Conservation (phyloP, 108 stramenopile species). For the Cylindrotheca fusiformis region DNA sequence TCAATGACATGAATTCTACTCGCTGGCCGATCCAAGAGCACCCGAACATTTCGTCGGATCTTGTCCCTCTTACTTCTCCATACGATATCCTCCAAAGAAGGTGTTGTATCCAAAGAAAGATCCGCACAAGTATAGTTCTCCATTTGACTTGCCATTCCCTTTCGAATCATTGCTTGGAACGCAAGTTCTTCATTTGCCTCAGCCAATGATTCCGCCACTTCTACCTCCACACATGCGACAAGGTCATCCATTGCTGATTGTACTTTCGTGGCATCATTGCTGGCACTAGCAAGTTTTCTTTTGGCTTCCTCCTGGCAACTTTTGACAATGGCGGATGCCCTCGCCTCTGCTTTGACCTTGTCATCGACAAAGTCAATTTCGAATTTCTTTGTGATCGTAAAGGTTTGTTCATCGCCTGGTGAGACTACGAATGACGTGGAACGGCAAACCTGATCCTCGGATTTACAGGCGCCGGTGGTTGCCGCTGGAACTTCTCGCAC, state of each 20-base stretch:
- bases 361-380: constrained; percentile 49
- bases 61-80: constrained; percentile 35
- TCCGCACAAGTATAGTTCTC: constrained; percentile 88
- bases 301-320: constrained; percentile 44
- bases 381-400: constrained; percentile 15
- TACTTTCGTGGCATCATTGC: constrained; percentile 4
- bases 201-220: constrained; percentile 21
- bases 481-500: constrained; percentile 58
- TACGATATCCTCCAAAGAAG: constrained; percentile 23
- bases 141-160: constrained; percentile 45
- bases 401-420: neutral
- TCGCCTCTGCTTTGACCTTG: constrained; percentile 45
- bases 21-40: constrained; percentile 63
- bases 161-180: constrained; percentile 58
- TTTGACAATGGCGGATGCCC: constrained; percentile 43
- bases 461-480: constrained; percentile 55
- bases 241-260: constrained; percentile 22
- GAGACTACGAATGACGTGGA: constrained; percentile 49
- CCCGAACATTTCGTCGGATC: constrained; percentile 29
- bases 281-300: constrained; percentile 6
- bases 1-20: constrained; percentile 70
- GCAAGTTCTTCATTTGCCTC: constrained; percentile 66
- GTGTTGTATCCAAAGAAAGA: constrained; percentile 46
- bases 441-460: constrained; percentile 42
- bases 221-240: constrained; percentile 31